phyloP scores from a whole-genome alignment of 1,284 basidiomycete genomes.

The Coniferiporia sulphurascens region DNA sequence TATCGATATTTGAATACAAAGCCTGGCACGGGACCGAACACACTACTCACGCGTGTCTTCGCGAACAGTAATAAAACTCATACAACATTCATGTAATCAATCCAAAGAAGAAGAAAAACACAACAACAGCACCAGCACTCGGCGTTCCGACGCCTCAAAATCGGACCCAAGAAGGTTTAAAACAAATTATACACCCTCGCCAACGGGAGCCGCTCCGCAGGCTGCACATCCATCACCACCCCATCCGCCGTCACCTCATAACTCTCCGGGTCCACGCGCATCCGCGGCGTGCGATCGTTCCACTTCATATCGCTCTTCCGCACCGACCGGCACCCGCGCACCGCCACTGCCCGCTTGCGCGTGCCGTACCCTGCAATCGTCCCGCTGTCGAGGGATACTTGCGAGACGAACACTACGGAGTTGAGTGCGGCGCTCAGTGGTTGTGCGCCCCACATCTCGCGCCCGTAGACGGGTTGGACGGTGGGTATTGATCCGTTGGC shows the following conservation, averaged over 20 bases:
- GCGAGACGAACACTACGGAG: slow-evolving; percentile 84
- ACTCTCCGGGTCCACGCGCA: slow-evolving; percentile 90
- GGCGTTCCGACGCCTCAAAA: neutral
- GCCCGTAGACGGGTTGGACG: slow-evolving; percentile 81
- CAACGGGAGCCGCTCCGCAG: slow-evolving; percentile 70
- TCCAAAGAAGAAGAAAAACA: neutral
- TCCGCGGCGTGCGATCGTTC: slow-evolving; percentile 78
- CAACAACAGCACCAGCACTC: neutral
- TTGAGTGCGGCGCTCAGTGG: slow-evolving; percentile 73
- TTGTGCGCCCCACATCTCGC: slow-evolving; percentile 87
- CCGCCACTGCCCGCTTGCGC: slow-evolving; percentile 71
- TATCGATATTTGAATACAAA: too few species aligned
- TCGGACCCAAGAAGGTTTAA: slow-evolving; percentile 30
- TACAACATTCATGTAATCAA: neutral
- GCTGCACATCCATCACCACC: slow-evolving; percentile 67
- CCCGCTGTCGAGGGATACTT: slow-evolving; percentile 62
- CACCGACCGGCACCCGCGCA: slow-evolving; percentile 72
- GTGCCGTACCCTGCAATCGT: slow-evolving; percentile 69
- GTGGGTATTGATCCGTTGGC: slow-evolving; percentile 93
- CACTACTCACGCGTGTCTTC: too few species aligned
- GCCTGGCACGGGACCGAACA: too few species aligned
- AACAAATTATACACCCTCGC: slow-evolving; percentile 72
- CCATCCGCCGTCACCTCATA: slow-evolving; percentile 87
- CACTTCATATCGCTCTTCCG: slow-evolving; percentile 92
- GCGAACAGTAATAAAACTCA: too few species aligned